Percentiles rank a stretch among this genome's conserved stretches.
Evolutionary conservation across 148 eudicot genomes (phyloP).

Genomic region (Silene uniflora): DNA sequence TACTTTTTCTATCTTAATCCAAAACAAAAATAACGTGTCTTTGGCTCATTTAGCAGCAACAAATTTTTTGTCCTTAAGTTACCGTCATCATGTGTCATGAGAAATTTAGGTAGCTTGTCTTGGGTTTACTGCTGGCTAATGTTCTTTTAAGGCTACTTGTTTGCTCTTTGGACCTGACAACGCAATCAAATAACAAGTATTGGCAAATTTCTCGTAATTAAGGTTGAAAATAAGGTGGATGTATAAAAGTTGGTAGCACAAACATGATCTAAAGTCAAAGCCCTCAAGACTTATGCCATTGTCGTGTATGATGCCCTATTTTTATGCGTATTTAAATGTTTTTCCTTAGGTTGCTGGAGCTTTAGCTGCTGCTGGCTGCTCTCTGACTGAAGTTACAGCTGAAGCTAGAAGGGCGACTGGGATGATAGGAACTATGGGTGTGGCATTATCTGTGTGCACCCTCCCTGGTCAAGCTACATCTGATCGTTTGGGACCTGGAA

Average conservation of each 20-base stretch:
- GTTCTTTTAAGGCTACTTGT: background rate
- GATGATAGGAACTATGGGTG: slow-evolving; percentile 95
- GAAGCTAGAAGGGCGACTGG: slow-evolving; percentile 88
- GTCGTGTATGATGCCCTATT: background rate
- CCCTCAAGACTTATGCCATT: background rate
- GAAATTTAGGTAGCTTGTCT: background rate
- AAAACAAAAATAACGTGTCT: background rate
- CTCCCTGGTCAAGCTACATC: slow-evolving; percentile 84
- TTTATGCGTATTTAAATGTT: slow-evolving; percentile 1
- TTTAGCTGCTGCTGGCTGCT: slow-evolving; percentile 79
- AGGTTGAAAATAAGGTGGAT: background rate
- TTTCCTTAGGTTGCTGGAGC: slow-evolving; percentile 84
- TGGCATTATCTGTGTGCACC: slow-evolving; percentile 94
- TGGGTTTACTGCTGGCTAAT: background rate
- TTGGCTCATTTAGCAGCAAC: background rate
- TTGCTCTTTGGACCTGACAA: background rate
- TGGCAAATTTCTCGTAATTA: background rate
- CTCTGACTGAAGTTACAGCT: slow-evolving; percentile 75
- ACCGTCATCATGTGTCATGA: background rate
- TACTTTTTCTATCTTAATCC: background rate
- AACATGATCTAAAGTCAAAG: background rate
- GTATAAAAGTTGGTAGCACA: background rate
- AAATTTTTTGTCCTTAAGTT: background rate
- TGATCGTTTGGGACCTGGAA: slow-evolving; percentile 96
- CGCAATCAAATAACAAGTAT: background rate